These are phyloP conservation scores for Graphilbum sp. DNA, from an alignment of 2,329 filamentous ascomycete genomes.

Conservation along the genomic window DNA sequence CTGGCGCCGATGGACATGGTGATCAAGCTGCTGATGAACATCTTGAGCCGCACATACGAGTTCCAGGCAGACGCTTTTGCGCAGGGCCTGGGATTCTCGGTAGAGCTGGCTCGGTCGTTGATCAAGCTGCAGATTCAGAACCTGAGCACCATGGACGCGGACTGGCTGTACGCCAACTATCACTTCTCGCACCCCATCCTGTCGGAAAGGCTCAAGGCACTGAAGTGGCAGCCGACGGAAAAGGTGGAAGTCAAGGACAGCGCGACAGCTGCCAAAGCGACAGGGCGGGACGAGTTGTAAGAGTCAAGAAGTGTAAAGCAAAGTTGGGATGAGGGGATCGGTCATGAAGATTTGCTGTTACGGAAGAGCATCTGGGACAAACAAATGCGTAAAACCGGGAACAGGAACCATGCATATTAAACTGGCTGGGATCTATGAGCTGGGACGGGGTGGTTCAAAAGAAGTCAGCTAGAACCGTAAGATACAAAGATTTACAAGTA, in stretches of 20 bases:
- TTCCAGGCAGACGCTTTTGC: constrained; percentile 94
- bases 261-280: constrained; percentile 40
- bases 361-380: too few relatives aligned
- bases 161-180: constrained; percentile 96
- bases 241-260: constrained; percentile 23
- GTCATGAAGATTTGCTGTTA: too few relatives aligned
- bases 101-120: constrained; percentile 69
- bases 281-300: constrained; percentile 59
- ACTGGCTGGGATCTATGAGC: too few relatives aligned
- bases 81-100: constrained; percentile 63
- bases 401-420: too few relatives aligned
- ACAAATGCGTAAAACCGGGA: too few relatives aligned
- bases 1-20: constrained; percentile 86
- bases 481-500: too few relatives aligned
- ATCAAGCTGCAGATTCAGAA: constrained; percentile 99
- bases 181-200: constrained; percentile 97
- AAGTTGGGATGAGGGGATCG: too few relatives aligned
- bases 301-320: too few relatives aligned
- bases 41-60: constrained; percentile 85
- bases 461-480: too few relatives aligned
- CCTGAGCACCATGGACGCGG: constrained; percentile 94
- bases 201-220: constrained; percentile 77
- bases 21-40: constrained; percentile 90
- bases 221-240: constrained; percentile 62
- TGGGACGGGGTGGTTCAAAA: too few relatives aligned